phyloP scores from a whole-genome alignment of 2,329 filamentous ascomycete species.

The Trichoderma simmonsii region DNA sequence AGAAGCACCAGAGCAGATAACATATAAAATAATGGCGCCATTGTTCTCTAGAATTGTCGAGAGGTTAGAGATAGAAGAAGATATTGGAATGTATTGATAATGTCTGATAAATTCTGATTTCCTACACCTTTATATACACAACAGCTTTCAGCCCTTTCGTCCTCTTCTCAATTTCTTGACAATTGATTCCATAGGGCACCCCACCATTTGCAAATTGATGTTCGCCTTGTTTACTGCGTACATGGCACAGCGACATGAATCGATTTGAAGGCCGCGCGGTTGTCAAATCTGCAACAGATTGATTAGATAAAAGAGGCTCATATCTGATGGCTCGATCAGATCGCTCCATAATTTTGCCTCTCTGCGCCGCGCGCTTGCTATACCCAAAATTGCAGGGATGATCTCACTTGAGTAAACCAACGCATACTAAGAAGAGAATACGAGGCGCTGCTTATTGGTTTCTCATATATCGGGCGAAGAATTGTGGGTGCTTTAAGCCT shows the following conservation, averaged over 20 bases:
- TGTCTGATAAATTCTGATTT: neutral
- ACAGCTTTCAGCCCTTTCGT: neutral
- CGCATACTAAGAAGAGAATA: neutral
- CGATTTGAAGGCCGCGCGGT: neutral
- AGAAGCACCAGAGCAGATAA: neutral
- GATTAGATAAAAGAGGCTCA: neutral
- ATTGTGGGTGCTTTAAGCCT: neutral
- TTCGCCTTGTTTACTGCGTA: neutral
- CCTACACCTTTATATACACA: neutral
- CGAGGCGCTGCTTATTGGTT: neutral
- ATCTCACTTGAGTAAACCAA: neutral
- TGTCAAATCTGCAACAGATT: neutral
- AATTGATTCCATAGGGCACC: neutral
- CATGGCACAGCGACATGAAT: neutral
- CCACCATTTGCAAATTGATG: neutral
- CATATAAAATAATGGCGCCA: neutral
- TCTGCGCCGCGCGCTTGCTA: neutral
- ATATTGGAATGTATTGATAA: neutral
- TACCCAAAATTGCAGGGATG: neutral
- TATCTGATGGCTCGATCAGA: neutral
- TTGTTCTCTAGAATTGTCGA: neutral
- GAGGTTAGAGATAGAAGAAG: neutral
- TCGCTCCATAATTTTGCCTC: neutral
- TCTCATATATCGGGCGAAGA: neutral
- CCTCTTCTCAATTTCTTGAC: neutral